Evolutionary conservation across 352 stramenopile genomes (phyloP).

Genomic region (Blastocystis sp.): DNA sequence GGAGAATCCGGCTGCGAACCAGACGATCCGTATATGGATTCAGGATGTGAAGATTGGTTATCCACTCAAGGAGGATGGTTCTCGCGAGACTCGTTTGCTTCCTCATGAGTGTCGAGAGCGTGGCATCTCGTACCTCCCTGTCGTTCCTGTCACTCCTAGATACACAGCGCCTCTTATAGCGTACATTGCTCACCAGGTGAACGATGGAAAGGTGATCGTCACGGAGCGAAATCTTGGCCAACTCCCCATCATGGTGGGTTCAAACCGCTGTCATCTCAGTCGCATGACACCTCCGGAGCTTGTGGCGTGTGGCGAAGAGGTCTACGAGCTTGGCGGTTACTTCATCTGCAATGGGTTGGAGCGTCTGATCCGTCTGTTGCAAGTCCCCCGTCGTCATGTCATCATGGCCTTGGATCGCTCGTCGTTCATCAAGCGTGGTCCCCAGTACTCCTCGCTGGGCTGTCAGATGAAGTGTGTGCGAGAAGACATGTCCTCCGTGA

Average conservation of each 20-base stretch:
- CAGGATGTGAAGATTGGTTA: slow-evolving; percentile 82
- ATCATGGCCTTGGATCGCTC: slow-evolving; percentile 82
- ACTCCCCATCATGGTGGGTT: slow-evolving; percentile 94
- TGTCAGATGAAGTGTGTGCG: slow-evolving; percentile 68
- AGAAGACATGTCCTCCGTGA: slow-evolving; percentile 87
- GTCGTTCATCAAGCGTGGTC: slow-evolving; percentile 92
- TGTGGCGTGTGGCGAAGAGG: slow-evolving; percentile 77
- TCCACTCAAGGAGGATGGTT: slow-evolving; percentile 62
- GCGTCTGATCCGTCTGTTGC: slow-evolving; percentile 89
- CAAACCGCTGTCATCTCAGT: slow-evolving; percentile 86
- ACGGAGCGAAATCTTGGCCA: slow-evolving; percentile 75
- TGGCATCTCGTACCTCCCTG: slow-evolving; percentile 68
- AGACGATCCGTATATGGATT: slow-evolving; percentile 70
- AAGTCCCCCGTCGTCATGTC: slow-evolving; percentile 80
- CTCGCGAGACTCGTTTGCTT: slow-evolving; percentile 70
- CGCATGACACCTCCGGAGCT: slow-evolving; percentile 77
- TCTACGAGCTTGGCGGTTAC: slow-evolving; percentile 94
- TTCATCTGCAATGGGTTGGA: slow-evolving; percentile 99
- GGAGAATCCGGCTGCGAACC: slow-evolving; percentile 66
- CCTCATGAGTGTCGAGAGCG: slow-evolving; percentile 91
- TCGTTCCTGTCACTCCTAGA: slow-evolving; percentile 65
- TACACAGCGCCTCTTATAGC: slow-evolving; percentile 88
- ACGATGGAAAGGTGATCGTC: slow-evolving; percentile 64
- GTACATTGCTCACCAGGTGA: slow-evolving; percentile 74
- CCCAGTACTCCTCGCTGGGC: slow-evolving; percentile 75